Evolutionary conservation across 2,329 filamentous ascomycete genomes (phyloP).

Genomic region (Colletotrichum sp.): DNA sequence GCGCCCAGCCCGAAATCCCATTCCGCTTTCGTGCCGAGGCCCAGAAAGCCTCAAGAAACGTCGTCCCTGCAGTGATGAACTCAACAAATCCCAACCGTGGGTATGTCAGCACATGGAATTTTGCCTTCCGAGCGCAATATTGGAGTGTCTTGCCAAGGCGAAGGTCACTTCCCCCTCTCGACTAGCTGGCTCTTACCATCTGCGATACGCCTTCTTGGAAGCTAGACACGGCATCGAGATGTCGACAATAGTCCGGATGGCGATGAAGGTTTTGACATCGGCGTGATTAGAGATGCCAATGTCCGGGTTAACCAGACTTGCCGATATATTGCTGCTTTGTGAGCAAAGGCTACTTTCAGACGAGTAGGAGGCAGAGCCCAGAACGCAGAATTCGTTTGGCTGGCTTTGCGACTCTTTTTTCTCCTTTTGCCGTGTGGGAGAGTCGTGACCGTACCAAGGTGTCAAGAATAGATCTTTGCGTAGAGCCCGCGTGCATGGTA

Average conservation of each 20-base stretch:
- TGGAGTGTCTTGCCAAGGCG: not conserved
- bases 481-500: not conserved
- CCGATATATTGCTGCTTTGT: not conserved
- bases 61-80: not conserved
- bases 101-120: not conserved
- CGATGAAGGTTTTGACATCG: not conserved
- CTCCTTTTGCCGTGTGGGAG: not conserved
- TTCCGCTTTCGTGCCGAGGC: not conserved
- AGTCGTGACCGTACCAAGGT: not conserved
- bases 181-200: not conserved
- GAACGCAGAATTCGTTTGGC: not conserved
- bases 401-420: not conserved
- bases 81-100: not conserved
- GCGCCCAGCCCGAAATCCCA: not conserved
- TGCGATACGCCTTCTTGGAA: not conserved
- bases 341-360: not conserved
- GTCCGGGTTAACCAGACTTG: not conserved
- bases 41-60: not conserved
- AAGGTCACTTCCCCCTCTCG: not conserved
- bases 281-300: not conserved
- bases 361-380: not conserved
- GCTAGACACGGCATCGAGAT: not conserved
- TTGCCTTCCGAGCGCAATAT: not conserved
- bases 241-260: not conserved
- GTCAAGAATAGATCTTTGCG: not conserved